Evolutionary conservation across 139 green algal species (phyloP), one percentile per base, ranked within the genome.

Genomic region (Chlamydomonas sp.): DNA sequence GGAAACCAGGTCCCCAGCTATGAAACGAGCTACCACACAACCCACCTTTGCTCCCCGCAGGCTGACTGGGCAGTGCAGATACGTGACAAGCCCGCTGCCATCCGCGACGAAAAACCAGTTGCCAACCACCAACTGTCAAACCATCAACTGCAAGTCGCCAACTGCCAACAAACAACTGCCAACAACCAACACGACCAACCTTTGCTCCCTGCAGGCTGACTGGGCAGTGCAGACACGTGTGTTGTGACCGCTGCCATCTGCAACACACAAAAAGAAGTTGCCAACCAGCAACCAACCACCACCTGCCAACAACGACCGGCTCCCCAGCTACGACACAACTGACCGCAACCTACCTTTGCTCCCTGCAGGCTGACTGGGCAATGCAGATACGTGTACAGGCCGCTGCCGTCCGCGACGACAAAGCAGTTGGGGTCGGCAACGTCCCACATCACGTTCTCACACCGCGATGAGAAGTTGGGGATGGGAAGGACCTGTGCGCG

Each of bases 381-480:
- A 74, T 87, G 79, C 0, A 84, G 49, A 70, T 81, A 89, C 0
- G 73, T 63, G 58, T 82, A 73, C 49, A 88, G 35, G 35, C 36
- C 31, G 26, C 47, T 36, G 61, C 70, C 47, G 35, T 83, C 75
- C 24, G 59, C 70, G 2, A 86, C 68, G 6, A 88, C 77, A 60
- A 94, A 80, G 2, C 83, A 37, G 35, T 84, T 78, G 16, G 71
- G 60, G 62, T 93, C 83, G 0, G 62, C 58, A 0, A 65, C 68
- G 63, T 94, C 86, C 88, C 88, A 94, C 57, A 91, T 74, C 24
- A 88, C 76, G 4, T 49, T 60, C 26, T 79, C 72, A 39, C 80
- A 54, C 2, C 50, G 48, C 24, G 74, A 69, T 0, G 20, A 54
- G n/a, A 74, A 65, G 28, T 65, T 26, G 26, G 68, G 54, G 35